Percentiles rank a stretch among this genome's conserved stretches.
These are phyloP conservation scores for Peronosclerospora sorghi DNA, from an alignment of 352 stramenopile genomes.

Conservation along the genomic window DNA sequence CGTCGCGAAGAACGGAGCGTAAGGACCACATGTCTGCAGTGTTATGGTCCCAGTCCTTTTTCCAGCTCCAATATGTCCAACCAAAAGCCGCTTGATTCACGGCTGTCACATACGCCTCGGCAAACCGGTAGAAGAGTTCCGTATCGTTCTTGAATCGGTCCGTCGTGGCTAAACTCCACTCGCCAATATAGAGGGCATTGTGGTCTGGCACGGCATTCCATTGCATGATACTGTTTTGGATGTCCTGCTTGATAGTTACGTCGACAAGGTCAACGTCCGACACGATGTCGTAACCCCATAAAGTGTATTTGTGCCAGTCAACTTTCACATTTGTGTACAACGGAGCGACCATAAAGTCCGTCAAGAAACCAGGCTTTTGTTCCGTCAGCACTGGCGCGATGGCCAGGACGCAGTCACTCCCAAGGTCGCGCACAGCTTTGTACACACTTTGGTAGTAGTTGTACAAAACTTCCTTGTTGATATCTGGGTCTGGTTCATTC, in stretches of 20 bases:
- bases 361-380: constrained; percentile 44
- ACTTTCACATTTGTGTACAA: constrained; percentile 65
- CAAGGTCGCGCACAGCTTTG: constrained; percentile 31
- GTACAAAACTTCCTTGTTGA: constrained; percentile 38
- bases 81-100: no score
- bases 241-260: constrained; percentile 20
- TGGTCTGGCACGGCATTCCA: constrained; percentile 22
- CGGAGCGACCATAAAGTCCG: constrained; percentile 39
- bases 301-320: constrained; percentile 74
- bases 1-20: no score
- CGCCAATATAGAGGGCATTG: constrained; percentile 44
- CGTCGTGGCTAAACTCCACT: constrained; percentile 38
- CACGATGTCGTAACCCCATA: constrained; percentile 65
- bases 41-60: no score
- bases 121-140: no score
- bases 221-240: constrained; percentile 16
- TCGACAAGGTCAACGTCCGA: constrained; percentile 37
- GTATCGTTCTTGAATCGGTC: no score
- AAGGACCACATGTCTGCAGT: no score
- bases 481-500: constrained; percentile 51
- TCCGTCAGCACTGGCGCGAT: constrained; percentile 48
- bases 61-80: no score
- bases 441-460: constrained; percentile 72
- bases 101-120: no score
- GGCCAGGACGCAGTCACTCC: constrained; percentile 57